These are phyloP conservation scores for Dianthus caryophyllus DNA, from an alignment of 148 eudicot genomes.

Conservation along the genomic window DNA sequence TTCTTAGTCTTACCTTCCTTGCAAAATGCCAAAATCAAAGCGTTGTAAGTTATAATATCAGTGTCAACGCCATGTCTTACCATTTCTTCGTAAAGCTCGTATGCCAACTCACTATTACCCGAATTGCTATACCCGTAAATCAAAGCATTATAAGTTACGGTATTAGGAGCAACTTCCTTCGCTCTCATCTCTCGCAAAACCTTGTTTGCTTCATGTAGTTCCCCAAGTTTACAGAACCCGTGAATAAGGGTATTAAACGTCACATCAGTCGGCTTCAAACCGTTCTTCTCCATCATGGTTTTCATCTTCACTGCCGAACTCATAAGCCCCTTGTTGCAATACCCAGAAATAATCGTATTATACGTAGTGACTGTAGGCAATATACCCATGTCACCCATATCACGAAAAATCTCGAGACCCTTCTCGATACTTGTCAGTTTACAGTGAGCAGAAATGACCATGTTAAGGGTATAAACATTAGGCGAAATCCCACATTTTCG, in stretches of 20 bases:
- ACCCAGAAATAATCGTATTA: constrained; percentile 57
- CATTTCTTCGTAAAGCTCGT: constrained; percentile 65
- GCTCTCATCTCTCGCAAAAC: constrained; percentile 62
- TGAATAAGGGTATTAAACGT: constrained; percentile 69
- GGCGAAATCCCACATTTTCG: constrained; percentile 38
- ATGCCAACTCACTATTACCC: constrained; percentile 45
- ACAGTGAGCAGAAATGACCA: constrained; percentile 56
- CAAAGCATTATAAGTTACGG: constrained; percentile 58
- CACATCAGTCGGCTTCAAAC: constrained; percentile 36
- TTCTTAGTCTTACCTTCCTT: constrained; percentile 73
- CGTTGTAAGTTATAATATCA: constrained; percentile 68
- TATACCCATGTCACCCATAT: constrained; percentile 49
- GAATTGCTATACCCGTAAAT: constrained; percentile 53
- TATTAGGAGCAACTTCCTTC: constrained; percentile 42
- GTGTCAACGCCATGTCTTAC: constrained; percentile 41
- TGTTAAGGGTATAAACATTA: constrained; percentile 63
- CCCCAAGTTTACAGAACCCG: constrained; percentile 65
- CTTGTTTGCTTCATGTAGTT: constrained; percentile 58
- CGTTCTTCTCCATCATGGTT: constrained; percentile 54
- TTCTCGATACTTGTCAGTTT: constrained; percentile 50
- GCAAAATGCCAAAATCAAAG: constrained; percentile 64
- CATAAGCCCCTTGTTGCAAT: constrained; percentile 50
- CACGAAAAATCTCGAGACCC: constrained; percentile 48
- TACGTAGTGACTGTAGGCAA: constrained; percentile 39
- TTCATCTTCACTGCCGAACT: constrained; percentile 52